Evolutionary conservation across 2,329 filamentous ascomycete species (phyloP).

Genomic region (Botryotinia narcissicola): DNA sequence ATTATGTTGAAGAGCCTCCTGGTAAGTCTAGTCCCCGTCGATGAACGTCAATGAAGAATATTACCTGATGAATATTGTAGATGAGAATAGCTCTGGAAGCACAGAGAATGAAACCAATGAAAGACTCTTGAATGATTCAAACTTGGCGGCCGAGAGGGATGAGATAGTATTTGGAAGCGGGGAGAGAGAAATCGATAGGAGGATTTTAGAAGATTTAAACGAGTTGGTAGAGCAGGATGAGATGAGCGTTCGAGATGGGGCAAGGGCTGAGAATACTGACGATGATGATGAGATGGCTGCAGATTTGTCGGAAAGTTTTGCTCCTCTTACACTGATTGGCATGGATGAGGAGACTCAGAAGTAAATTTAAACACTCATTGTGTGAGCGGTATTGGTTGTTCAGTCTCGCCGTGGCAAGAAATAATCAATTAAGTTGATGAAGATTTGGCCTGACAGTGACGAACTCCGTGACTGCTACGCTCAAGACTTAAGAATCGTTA

Average conservation of each 20-base stretch:
- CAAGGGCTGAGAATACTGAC: background rate
- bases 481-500: background rate
- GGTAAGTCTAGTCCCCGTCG: background rate
- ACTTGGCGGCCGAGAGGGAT: accelerated
- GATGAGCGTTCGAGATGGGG: too few relatives aligned
- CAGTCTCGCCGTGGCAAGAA: background rate
- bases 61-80: background rate
- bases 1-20: background rate
- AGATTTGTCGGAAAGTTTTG: background rate
- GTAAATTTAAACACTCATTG: background rate
- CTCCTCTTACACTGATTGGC: background rate
- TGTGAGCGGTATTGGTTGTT: background rate
- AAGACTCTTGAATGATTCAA: background rate
- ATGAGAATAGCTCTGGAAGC: background rate
- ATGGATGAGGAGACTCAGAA: background rate
- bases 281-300: background rate
- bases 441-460: background rate
- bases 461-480: background rate
- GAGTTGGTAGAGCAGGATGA: background rate
- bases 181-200: too few relatives aligned
- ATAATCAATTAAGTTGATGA: background rate
- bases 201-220: too few relatives aligned
- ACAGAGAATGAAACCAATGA: too few relatives aligned
- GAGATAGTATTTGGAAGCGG: too few relatives aligned
- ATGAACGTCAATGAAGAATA: background rate